Base-by-base conservation (phyloP, 805 yeast species). In the Suhomyces tanzawaensis region DNA sequence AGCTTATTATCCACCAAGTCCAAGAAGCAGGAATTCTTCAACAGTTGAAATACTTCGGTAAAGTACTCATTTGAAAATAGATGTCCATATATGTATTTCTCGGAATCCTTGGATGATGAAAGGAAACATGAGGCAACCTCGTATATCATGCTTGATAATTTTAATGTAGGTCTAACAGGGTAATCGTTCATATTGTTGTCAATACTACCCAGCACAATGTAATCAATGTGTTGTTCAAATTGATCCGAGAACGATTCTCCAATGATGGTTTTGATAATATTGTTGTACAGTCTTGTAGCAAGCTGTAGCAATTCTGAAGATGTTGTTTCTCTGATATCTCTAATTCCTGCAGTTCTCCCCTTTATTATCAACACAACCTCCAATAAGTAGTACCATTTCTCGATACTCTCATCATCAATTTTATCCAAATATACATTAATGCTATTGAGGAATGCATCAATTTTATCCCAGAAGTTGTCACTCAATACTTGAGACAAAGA, bases 1-100 rank as follows among this genome's bases (percentile, higher is more conserved):
- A 19, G 11, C 26, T 29, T 29, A 6, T 28, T 19, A 6, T 41
- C 15, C 2, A 45, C 32, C n/a, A 29, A 19, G 3, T 41, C 36
- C 17, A 36, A 36, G 19, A 56, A 36, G 71, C 71, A 66, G 4
- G 48, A 36, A 37, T 61, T 62, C 44, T 68, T 69, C n/a, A 38
- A 35, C n/a, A 41, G 34, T 3, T 42, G 38, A 36, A 65, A 67
- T 1, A 42, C 28, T 0, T 36, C 30, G 14, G 29, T 45, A 12
- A 52, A 45, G 15, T 43, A 36, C 1, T 36, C 40, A 27, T 55
- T 51, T 40, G 52, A 42, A 33, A 59, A 60, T 9, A 63, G 49
- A 9, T 45, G 47, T 17, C 53, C 46, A 30, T 45, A 51, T 8
- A 47, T 45, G n/a, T 34, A 36, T 12, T 23, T 21, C 3, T 36